A percentile compares a stretch with the other conserved stretches of the same genome.
phyloP scores from a whole-genome alignment of 1,284 basidiomycete species.

The Trichosporon ovoides region DNA sequence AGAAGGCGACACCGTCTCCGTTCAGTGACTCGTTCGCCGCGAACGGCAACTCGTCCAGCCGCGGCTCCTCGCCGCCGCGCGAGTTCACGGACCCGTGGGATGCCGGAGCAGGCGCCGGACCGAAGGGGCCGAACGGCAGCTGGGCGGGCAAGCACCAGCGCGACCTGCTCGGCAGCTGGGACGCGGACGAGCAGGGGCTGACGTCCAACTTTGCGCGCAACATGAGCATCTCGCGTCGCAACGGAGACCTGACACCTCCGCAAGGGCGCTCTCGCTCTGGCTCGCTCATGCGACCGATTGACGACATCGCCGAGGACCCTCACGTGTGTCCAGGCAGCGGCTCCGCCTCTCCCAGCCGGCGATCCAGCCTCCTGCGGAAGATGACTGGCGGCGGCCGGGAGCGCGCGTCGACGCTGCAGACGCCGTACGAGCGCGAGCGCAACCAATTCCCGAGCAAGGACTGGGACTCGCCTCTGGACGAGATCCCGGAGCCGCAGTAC shows the following conservation, averaged over 20 bases:
- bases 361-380: not conserved
- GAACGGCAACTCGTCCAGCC: not conserved
- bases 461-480: conserved; percentile 5
- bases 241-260: not conserved
- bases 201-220: conserved; percentile 28
- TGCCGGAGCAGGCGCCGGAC: conserved; percentile 2
- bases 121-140: conserved; percentile 2
- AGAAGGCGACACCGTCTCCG: conserved; percentile 20
- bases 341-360: not conserved
- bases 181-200: conserved; percentile 30
- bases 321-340: not conserved
- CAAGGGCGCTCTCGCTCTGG: not conserved
- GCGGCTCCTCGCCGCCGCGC: conserved; percentile 4
- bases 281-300: conserved; percentile 9
- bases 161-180: conserved; percentile 39
- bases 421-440: not conserved
- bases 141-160: not conserved
- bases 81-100: not conserved
- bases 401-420: conserved; percentile 15
- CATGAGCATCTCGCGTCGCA: conserved; percentile 10
- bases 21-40: conserved; percentile 15
- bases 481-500: not conserved
- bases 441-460: not conserved
- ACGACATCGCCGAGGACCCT: conserved; percentile 16
- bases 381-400: not conserved